These are phyloP conservation scores for Cucurbitaria berberidis DNA, from an alignment of 2,329 filamentous ascomycete genomes.

Conservation along the genomic window DNA sequence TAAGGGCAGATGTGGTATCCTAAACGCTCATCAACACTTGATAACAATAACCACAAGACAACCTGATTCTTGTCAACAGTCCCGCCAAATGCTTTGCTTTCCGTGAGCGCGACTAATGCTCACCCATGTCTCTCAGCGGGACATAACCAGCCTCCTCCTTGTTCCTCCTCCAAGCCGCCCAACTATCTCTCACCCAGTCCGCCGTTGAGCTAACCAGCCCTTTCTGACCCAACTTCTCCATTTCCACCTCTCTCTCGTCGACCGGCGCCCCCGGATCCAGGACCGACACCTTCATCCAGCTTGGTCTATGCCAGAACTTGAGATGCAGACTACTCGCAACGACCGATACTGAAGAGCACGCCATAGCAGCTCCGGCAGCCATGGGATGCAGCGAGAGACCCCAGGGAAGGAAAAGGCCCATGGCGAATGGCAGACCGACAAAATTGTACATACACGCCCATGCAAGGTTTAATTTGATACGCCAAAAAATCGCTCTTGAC, in stretches of 20 bases:
- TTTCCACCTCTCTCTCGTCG: slow-evolving; percentile 35
- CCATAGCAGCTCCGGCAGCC: slow-evolving; percentile 95
- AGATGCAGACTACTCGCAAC: slow-evolving; percentile 83
- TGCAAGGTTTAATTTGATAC: slow-evolving; percentile 90
- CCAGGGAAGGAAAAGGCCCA: slow-evolving; percentile 93
- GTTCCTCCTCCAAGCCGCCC: slow-evolving; percentile 45
- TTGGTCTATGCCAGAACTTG: slow-evolving; percentile 83
- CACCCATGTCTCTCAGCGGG: slow-evolving; percentile 52
- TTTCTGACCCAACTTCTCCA: slow-evolving; percentile 23
- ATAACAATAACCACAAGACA: neutral
- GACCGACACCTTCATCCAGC: slow-evolving; percentile 80
- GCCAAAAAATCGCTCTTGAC: slow-evolving; percentile 81
- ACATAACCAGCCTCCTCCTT: slow-evolving; percentile 54
- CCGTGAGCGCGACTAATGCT: slow-evolving; percentile 21
- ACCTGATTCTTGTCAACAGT: neutral
- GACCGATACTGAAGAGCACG: slow-evolving; percentile 85
- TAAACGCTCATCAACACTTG: slow-evolving; percentile 4
- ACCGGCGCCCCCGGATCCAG: slow-evolving; percentile 57
- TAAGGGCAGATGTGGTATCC: slow-evolving; percentile 16
- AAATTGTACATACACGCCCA: slow-evolving; percentile 96
- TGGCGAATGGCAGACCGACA: slow-evolving; percentile 90
- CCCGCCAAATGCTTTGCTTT: neutral
- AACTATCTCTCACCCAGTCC: slow-evolving; percentile 40
- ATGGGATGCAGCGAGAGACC: slow-evolving; percentile 89
- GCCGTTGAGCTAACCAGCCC: slow-evolving; percentile 29